Evolutionary conservation across 495 filamentous ascomycete species (phyloP).

Genomic region (Margaritispora aquatica): DNA sequence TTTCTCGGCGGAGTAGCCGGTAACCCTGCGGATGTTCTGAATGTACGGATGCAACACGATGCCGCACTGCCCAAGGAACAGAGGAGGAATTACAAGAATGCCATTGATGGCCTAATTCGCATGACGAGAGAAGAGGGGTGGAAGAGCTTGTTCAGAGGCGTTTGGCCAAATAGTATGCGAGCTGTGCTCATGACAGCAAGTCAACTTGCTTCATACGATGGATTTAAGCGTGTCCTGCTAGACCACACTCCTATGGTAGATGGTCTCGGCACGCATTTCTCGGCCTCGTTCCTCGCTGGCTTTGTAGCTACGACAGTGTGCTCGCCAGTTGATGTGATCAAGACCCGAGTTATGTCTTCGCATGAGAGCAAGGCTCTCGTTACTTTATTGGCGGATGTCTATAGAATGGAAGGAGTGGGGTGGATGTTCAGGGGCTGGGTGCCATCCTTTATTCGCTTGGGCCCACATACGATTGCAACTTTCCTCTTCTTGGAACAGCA

Average conservation of each 20-base stretch:
- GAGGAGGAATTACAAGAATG: constrained; percentile 83
- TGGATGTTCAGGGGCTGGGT: constrained; percentile 99
- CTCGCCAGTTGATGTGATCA: constrained; percentile 94
- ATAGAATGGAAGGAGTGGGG: constrained; percentile 65
- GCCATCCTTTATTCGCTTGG: constrained; percentile 89
- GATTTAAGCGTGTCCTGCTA: constrained; percentile 77
- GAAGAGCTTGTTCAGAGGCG: constrained; percentile 71
- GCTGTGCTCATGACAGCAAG: constrained; percentile 91
- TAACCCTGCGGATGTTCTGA: constrained; percentile 92
- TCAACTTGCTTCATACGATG: constrained; percentile 88
- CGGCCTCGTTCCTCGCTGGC: constrained; percentile 77
- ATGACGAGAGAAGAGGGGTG: constrained; percentile 73
- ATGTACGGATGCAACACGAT: constrained; percentile 98
- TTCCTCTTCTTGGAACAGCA: constrained; percentile 94
- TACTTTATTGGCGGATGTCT: constrained; percentile 58
- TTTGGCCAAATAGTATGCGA: constrained; percentile 84
- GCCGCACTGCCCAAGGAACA: constrained; percentile 66
- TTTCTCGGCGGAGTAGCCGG: constrained; percentile 86
- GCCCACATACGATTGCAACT: constrained; percentile 85
- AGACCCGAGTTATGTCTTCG: constrained; percentile 89
- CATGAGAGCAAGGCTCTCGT: constrained; percentile 52
- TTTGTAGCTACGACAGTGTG: constrained; percentile 94
- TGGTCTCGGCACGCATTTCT: constrained; percentile 77
- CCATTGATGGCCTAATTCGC: constrained; percentile 75
- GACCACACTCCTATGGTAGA: constrained; percentile 63